These are phyloP conservation scores for Sarcomyxa edulis DNA, from an alignment of 768 basidiomycete species.

Conservation along the genomic window DNA sequence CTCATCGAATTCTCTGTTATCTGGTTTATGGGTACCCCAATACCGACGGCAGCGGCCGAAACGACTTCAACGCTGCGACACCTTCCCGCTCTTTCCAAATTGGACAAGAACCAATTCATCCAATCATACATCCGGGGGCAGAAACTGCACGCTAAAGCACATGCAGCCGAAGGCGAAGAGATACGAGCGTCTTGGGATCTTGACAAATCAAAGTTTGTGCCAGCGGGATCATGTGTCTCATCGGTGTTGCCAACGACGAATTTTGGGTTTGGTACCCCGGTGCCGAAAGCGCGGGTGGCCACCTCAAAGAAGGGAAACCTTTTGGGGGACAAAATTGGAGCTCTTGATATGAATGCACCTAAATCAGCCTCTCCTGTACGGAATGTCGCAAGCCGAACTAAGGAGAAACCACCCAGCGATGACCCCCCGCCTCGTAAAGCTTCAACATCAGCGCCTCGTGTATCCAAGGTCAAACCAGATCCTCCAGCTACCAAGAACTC, in stretches of 20 bases:
- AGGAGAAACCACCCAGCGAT: background rate
- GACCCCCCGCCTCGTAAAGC: background rate
- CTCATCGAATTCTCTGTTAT: too few relatives aligned
- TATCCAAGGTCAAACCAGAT: background rate
- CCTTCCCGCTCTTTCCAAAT: too few relatives aligned
- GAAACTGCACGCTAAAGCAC: constrained; percentile 31
- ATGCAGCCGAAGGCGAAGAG: constrained; percentile 35
- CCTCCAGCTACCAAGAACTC: background rate
- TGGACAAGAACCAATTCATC: constrained; percentile 38
- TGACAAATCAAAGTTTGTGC: constrained; percentile 5
- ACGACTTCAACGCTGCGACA: too few relatives aligned
- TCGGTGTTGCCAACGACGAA: background rate
- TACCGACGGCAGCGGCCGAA: too few relatives aligned
- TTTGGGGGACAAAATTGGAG: too few relatives aligned
- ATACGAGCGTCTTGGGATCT: constrained; percentile 24
- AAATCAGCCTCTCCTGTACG: too few relatives aligned
- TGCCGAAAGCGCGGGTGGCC: constrained; percentile 44
- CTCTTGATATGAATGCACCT: too few relatives aligned
- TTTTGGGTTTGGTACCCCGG: constrained; percentile 47
- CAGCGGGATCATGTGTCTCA: constrained; percentile 5
- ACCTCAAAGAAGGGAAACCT: constrained; percentile 1
- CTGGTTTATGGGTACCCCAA: too few relatives aligned
- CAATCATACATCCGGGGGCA: constrained; percentile 47
- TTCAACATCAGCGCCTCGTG: background rate
- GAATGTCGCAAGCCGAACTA: background rate